Conservation (phyloP, 1,284 basidiomycete genomes). For the Laetiporus sulphureus region DNA sequence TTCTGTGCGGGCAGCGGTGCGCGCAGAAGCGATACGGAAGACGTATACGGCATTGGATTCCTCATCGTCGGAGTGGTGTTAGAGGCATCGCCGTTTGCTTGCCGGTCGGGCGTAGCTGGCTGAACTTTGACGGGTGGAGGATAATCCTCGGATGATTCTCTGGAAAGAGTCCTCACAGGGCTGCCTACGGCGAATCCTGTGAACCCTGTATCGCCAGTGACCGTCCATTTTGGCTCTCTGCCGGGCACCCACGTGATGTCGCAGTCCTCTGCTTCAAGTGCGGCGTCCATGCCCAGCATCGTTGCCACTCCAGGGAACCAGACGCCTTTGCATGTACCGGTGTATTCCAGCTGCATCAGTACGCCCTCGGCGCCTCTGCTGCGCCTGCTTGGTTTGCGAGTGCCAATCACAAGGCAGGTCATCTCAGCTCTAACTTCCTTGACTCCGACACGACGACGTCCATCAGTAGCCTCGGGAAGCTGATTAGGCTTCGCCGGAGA, state of each 20-base stretch:
- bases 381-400: slow-evolving; percentile 24
- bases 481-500: slow-evolving; percentile 48
- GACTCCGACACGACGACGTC: slow-evolving; percentile 59
- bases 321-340: slow-evolving; percentile 62
- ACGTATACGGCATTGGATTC: slow-evolving; percentile 36
- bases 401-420: slow-evolving; percentile 50
- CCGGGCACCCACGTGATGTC: slow-evolving; percentile 60
- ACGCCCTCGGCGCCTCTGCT: slow-evolving; percentile 39
- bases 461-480: slow-evolving; percentile 40
- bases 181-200: slow-evolving; percentile 57
- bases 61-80: slow-evolving; percentile 26
- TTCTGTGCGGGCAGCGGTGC: slow-evolving; percentile 60
- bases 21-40: slow-evolving; percentile 48
- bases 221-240: slow-evolving; percentile 45
- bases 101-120: slow-evolving; percentile 42
- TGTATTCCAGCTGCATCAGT: slow-evolving; percentile 64
- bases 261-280: slow-evolving; percentile 57
- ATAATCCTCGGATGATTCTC: slow-evolving; percentile 10
- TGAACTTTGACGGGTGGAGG: slow-evolving; percentile 19
- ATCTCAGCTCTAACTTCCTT: slow-evolving; percentile 59
- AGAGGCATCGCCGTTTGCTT: slow-evolving; percentile 14
- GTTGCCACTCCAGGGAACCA: slow-evolving; percentile 80
- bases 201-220: slow-evolving; percentile 57
- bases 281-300: slow-evolving; percentile 69
- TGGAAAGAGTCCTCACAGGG: slow-evolving; percentile 14